Base-by-base conservation (phyloP, 1,139 yeast genomes). In the Cylindricascospora bacillispora region DNA sequence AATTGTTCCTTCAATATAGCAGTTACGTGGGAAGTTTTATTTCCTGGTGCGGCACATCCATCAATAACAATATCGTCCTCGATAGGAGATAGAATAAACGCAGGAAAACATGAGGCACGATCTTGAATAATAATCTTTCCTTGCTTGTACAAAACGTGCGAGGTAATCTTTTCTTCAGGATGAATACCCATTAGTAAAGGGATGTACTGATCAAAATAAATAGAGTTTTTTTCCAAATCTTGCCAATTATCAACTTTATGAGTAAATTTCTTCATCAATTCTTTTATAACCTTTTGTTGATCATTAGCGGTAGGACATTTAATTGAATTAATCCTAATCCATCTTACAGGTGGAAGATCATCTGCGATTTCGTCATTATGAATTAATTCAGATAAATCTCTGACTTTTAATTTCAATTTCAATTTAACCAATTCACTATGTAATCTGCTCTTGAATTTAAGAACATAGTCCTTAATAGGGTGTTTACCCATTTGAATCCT, bases 1-100 rank as follows among this genome's bases (percentile, higher is more conserved):
- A n/a, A n/a, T n/a, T n/a, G n/a, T 4, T 34, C 33, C 36, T 53
- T 49, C 38, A 63, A 52, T 49, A 70, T 59, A 1, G 93, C 70
- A 0, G 97, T 95, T 17, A 78, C 61, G 56, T 86, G 97, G 0
- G 97, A 82, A 0, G 99, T 89, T 53, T 89, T 92, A 56, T 89
- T 89, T 5, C 99, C 99, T 2, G 99, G 99, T 0, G 99, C 98
- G 2, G 98, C 85, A 57, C 97, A 86, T 1, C 95, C 81, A 57
- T 89, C 99, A 25, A 89, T 80, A 5, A 85, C 70, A 28, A 64
- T 57, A 34, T 65, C 71, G 4, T 67, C 66, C 10, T 68, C 62
- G 1, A 49, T 38, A 0, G 85, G 78, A 38, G 70, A 63, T 31
- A 89, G 57, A 15, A 92, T 85, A 35, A 73, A 75, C 0, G 93